Base-by-base conservation (phyloP, 306 rosid genomes). In the Ziziphus jujuba region DNA sequence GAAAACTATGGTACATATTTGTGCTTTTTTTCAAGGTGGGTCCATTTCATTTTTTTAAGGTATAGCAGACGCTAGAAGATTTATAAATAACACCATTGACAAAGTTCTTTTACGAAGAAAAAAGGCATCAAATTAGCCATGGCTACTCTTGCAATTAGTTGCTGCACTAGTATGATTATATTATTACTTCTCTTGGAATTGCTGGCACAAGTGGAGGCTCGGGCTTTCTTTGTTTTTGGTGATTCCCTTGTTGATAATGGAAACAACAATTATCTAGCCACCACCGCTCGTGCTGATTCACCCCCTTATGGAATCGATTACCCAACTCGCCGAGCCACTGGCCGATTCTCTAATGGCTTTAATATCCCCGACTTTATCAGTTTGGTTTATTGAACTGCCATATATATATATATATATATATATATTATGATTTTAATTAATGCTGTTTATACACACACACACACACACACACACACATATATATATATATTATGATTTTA, bases 221-320 rank as follows among this genome's bases (percentile, higher is more conserved):
- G 83, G 61, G 88, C 87, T 19, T 87, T 87, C 81, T 85, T 82
- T 63, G 90, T 87, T 6, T 83, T 87, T 58, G 90, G 90, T 7
- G 88, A 87, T 50, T 87, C 95, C 47, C 84, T 85, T 5, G 95
- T 87, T 11, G 95, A 87, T 16, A 81, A 72, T 19, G 95, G 90
- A 44, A 87, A 87, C 72, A 87, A 87, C 80, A 87, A 87, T 75
- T 81, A 78, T 51, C 51, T 85, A 67, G 74, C 71, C 5, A 80
- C 95, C 13, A 80, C 86, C 25, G 88, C 95, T 15, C 77, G 88
- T 1, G 87, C 90, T n/a, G 88, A 87, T 63, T 63, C 95, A 7
- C 86, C 84, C 61, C 95, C 95, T 67, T 85, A 85, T 62, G 95
- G 88, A 65, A 87, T 87, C 63, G 90, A 85, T 57, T 83, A 60